Base-by-base conservation (phyloP, 768 basidiomycete species). In the Mycena filopes region DNA sequence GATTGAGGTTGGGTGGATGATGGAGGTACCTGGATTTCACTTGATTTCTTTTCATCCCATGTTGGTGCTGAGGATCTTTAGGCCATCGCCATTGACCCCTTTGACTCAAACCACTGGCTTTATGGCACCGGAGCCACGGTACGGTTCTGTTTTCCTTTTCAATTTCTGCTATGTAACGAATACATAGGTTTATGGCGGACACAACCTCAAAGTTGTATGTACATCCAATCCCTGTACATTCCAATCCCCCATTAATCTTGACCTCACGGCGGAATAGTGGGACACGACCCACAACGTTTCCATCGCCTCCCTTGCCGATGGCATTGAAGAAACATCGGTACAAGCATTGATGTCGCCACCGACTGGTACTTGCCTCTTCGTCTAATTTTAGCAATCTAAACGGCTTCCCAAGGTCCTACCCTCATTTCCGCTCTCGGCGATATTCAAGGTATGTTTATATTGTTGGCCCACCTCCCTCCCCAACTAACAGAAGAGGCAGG, bases 1-100 rank as follows among this genome's bases (percentile, higher is more conserved):
- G n/a, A n/a, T n/a, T n/a, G n/a, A n/a, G n/a, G 83, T 89, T 49
- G 88, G 89, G 12, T 90, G 88, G 88, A 89, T 89, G 89, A 89
- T 90, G 84, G 88, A 90, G 79, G n/a, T n/a, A n/a, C n/a, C n/a
- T n/a, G n/a, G n/a, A n/a, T n/a, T n/a, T n/a, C n/a, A n/a, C n/a
- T n/a, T n/a, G n/a, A n/a, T n/a, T n/a, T n/a, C n/a, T n/a, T n/a
- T n/a, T n/a, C n/a, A n/a, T n/a, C n/a, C n/a, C n/a, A n/a, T n/a
- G n/a, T n/a, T 40, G n/a, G 41, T 16, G 21, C 46, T 40, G 18
- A n/a, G n/a, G n/a, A n/a, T n/a, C n/a, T n/a, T n/a, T n/a, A n/a
- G n/a, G 83, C 82, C 28, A 73, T 89, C 48, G 79, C 76, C 23
- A 89, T 90, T 49, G 84, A 91, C 73, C 89, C 89, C 0, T 87